Evolutionary conservation across 129 eudicot genomes (phyloP).

Genomic region (Pulicaria dysenterica): DNA sequence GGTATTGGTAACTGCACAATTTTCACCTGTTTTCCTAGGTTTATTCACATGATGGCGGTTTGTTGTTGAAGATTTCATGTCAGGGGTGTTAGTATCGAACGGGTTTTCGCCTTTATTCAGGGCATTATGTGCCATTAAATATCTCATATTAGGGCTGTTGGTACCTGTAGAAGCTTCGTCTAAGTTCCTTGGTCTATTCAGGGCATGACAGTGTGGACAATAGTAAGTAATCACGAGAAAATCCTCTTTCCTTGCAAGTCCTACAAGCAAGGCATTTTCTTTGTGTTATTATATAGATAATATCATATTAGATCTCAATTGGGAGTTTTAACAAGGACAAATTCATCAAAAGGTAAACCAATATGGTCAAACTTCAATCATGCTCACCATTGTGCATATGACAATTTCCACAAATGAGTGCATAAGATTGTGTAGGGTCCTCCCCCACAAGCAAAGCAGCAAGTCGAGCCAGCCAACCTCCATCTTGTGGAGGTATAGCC

Average conservation of each 20-base stretch:
- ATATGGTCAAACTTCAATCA: neutral
- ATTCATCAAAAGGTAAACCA: neutral
- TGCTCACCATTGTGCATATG: slow-evolving; percentile 94
- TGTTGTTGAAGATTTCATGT: slow-evolving; percentile 29
- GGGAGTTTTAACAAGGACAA: neutral
- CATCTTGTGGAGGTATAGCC: slow-evolving; percentile 51
- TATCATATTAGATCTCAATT: neutral
- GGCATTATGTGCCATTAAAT: slow-evolving; percentile 18
- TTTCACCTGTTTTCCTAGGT: slow-evolving; percentile 50
- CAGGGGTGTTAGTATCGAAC: slow-evolving; percentile 8
- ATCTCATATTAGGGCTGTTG: slow-evolving; percentile 40
- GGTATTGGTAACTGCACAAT: slow-evolving; percentile 32
- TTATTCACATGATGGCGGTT: slow-evolving; percentile 59
- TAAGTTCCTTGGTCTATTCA: slow-evolving; percentile 63
- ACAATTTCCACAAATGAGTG: slow-evolving; percentile 92
- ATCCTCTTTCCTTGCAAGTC: slow-evolving; percentile 94
- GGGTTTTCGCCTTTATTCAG: slow-evolving; percentile 18
- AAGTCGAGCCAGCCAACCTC: slow-evolving; percentile 89
- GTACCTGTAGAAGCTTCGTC: slow-evolving; percentile 50
- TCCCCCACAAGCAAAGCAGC: slow-evolving; percentile 98
- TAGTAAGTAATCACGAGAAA: slow-evolving; percentile 79
- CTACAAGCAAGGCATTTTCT: slow-evolving; percentile 39
- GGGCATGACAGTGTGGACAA: slow-evolving; percentile 89
- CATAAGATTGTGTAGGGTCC: slow-evolving; percentile 93
- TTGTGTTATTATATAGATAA: neutral